Evolutionary conservation across 352 stramenopile genomes (phyloP).

Genomic region (Pythium rishiriense): DNA sequence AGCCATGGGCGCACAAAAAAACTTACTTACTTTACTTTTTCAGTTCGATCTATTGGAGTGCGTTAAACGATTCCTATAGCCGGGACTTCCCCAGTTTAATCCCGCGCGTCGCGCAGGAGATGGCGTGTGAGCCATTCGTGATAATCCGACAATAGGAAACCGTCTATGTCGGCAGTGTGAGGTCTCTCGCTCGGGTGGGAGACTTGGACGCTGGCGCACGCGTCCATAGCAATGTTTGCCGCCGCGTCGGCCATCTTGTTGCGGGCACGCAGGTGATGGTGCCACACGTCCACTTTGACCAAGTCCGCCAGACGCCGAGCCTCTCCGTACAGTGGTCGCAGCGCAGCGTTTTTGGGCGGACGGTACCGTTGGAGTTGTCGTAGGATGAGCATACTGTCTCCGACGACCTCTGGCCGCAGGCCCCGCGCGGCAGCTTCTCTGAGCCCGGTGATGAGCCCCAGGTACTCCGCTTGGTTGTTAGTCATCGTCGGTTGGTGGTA

Average conservation of each 20-base stretch:
- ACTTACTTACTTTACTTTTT: not conserved
- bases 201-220: not conserved
- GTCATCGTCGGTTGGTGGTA: too few relatives aligned
- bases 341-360: not conserved
- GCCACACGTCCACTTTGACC: not conserved
- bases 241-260: slow-evolving; percentile 17
- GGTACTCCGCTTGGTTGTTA: too few relatives aligned
- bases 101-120: not conserved
- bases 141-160: not conserved
- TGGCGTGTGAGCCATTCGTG: slow-evolving; percentile 3
- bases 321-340: not conserved
- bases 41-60: too few relatives aligned
- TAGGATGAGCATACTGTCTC: not conserved
- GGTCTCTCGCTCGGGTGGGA: not conserved
- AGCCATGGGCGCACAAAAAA: too few relatives aligned
- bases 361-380: too few relatives aligned
- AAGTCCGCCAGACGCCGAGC: not conserved
- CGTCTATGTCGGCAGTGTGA: not conserved
- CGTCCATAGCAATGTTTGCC: slow-evolving; percentile 12
- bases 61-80: too few relatives aligned
- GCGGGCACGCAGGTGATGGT: not conserved
- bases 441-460: too few relatives aligned
- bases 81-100: too few relatives aligned
- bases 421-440: too few relatives aligned
- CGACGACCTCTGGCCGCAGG: not conserved